Conservation (phyloP, 108 stramenopile species). For the Cyclotella choctawhatcheeana region DNA sequence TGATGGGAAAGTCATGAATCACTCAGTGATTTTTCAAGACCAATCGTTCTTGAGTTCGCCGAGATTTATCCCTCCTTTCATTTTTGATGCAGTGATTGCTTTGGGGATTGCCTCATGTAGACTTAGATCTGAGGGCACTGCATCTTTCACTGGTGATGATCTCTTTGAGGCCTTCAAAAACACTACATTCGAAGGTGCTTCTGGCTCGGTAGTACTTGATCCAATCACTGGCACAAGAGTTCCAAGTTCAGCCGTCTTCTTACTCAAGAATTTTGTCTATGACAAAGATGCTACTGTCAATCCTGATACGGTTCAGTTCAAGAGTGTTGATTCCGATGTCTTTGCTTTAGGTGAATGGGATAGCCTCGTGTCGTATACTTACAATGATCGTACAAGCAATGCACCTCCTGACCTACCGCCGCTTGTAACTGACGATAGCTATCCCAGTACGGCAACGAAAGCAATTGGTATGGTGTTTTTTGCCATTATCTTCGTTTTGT, state of each 20-base stretch:
- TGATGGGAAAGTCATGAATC: slow-evolving; percentile 3
- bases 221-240: slow-evolving; percentile 50
- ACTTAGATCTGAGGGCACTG: slow-evolving; percentile 3
- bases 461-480: slow-evolving; percentile 13
- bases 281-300: slow-evolving; percentile 6
- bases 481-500: slow-evolving; percentile 21
- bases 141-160: slow-evolving; percentile 39
- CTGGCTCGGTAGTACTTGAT: slow-evolving; percentile 49
- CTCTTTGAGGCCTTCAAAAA: slow-evolving; percentile 45
- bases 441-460: slow-evolving; percentile 9
- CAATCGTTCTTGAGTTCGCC: slow-evolving; percentile 3
- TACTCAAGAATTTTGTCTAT: slow-evolving; percentile 43
- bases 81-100: slow-evolving; percentile 64
- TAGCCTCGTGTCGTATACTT: slow-evolving; percentile 30
- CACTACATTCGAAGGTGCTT: slow-evolving; percentile 47
- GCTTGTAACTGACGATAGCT: slow-evolving; percentile 8
- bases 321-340: slow-evolving; percentile 28
- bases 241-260: slow-evolving; percentile 41
- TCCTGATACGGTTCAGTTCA: slow-evolving; percentile 19
- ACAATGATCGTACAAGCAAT: slow-evolving; percentile 49
- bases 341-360: slow-evolving; percentile 46
- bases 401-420: slow-evolving; percentile 47
- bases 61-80: slow-evolving; percentile 27
- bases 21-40: slow-evolving; percentile 20
- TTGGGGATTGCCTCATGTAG: slow-evolving; percentile 63